phyloP scores from a whole-genome alignment of 768 basidiomycete species.

The Symmetrospora coprosmae region DNA sequence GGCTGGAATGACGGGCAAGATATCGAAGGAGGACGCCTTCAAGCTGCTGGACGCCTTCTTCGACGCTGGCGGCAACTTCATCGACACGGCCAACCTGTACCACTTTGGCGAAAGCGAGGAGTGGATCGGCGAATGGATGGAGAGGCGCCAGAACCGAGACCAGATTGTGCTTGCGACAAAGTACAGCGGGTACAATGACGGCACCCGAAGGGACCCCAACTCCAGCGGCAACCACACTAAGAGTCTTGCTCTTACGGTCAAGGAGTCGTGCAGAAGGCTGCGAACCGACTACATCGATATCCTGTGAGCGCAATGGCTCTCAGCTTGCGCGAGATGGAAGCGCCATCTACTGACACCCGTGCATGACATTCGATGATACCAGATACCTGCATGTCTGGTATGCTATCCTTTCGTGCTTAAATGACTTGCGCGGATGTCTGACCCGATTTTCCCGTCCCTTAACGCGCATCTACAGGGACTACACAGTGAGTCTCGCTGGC shows the following conservation, averaged over 20 bases:
- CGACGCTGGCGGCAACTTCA: constrained; percentile 44
- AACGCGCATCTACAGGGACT: no score
- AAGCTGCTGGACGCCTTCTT: constrained; percentile 43
- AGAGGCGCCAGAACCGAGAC: constrained; percentile 40
- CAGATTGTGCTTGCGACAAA: constrained; percentile 38
- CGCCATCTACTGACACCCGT: no score
- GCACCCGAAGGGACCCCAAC: constrained; percentile 30
- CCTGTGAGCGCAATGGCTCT: background rate
- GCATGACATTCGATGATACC: no score
- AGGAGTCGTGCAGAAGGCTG: constrained; percentile 46
- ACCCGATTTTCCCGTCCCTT: no score
- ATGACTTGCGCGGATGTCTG: no score
- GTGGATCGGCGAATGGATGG: constrained; percentile 46
- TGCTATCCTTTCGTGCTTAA: no score
- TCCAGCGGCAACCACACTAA: constrained; percentile 44
- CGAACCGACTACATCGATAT: constrained; percentile 47
- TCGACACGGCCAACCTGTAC: constrained; percentile 44
- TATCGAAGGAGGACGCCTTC: constrained; percentile 42
- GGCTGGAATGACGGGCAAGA: constrained; percentile 30
- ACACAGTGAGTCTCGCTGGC: no score
- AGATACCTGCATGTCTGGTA: background rate
- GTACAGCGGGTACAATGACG: constrained; percentile 9
- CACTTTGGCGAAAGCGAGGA: constrained; percentile 45
- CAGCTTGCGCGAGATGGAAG: no score
- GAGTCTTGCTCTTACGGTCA: constrained; percentile 40